Evolutionary conservation across 2,329 filamentous ascomycete genomes (phyloP).

Genomic region (Gremmenia infestans): DNA sequence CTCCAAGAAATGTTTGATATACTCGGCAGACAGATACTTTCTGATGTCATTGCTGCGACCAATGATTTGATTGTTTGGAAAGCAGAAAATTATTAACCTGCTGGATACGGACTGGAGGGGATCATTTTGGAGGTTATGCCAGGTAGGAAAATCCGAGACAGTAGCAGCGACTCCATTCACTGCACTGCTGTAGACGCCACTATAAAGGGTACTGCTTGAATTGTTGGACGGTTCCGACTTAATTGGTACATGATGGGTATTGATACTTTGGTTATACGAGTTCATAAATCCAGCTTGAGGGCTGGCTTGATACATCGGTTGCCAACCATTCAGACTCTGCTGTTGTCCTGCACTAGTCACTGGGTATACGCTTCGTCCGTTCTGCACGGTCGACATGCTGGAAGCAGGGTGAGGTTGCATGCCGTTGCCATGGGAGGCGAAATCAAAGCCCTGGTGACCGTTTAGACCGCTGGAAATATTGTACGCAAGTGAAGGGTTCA

Average conservation of each 20-base stretch:
- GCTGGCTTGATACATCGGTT: slow-evolving; percentile 72
- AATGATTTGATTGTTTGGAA: slow-evolving; percentile 51
- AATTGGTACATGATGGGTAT: slow-evolving; percentile 64
- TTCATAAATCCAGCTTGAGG: slow-evolving; percentile 61
- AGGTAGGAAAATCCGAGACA: slow-evolving; percentile 36
- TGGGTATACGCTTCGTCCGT: slow-evolving; percentile 47
- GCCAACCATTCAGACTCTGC: slow-evolving; percentile 63
- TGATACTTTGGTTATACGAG: slow-evolving; percentile 49
- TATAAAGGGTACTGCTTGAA: slow-evolving; percentile 8
- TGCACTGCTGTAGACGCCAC: slow-evolving; percentile 20
- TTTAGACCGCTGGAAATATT: slow-evolving; percentile 59
- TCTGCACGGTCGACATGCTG: slow-evolving; percentile 22
- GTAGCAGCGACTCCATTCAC: slow-evolving; percentile 30
- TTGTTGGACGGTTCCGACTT: slow-evolving; percentile 40
- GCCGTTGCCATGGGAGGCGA: slow-evolving; percentile 30
- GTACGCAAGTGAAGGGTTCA: slow-evolving; percentile 57
- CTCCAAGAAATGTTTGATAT: slow-evolving; percentile 65
- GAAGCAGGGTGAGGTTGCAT: slow-evolving; percentile 27
- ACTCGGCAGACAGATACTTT: slow-evolving; percentile 58
- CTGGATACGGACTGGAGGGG: slow-evolving; percentile 50
- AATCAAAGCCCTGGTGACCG: slow-evolving; percentile 39
- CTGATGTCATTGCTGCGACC: slow-evolving; percentile 47
- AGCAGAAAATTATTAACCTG: slow-evolving; percentile 53
- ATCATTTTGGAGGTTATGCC: slow-evolving; percentile 36
- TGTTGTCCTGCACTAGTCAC: slow-evolving; percentile 52